Evolutionary conservation across 2,329 filamentous ascomycete species (phyloP).

Genomic region (Chaetomium sp.): DNA sequence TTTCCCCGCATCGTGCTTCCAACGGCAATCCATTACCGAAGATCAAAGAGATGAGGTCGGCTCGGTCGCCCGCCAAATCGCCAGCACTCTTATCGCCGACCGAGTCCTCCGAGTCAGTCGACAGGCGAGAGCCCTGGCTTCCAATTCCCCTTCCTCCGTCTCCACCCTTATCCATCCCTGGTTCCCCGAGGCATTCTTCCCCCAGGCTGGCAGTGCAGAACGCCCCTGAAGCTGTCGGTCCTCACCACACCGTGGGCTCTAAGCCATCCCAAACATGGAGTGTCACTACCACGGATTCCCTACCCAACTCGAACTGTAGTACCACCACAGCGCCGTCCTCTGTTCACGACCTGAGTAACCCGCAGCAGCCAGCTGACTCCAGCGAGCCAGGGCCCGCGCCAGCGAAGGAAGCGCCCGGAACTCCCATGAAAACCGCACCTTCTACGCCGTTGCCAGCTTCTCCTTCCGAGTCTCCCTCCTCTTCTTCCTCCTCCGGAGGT

Average conservation of each 20-base stretch:
- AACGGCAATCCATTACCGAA: conserved; percentile 30
- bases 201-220: conserved; percentile 37
- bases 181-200: conserved; percentile 33
- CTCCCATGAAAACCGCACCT: not conserved
- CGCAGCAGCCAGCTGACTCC: not conserved
- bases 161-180: conserved; percentile 36
- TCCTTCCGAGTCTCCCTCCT: not conserved
- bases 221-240: conserved; percentile 29
- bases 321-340: conserved; percentile 25
- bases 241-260: conserved; percentile 31
- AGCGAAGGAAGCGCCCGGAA: not conserved
- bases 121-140: conserved; percentile 48
- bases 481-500: conserved; percentile 26
- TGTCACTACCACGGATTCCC: conserved; percentile 24
- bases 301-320: conserved; percentile 14
- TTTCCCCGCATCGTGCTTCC: conserved; percentile 29
- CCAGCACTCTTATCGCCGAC: conserved; percentile 35
- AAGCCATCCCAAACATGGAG: conserved; percentile 28
- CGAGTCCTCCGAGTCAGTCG: conserved; percentile 47
- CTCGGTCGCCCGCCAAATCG: conserved; percentile 26
- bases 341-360: conserved; percentile 8
- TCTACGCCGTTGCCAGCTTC: not conserved
- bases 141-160: conserved; percentile 41
- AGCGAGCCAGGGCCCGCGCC: not conserved
- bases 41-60: conserved; percentile 19